Base-by-base conservation (phyloP, 2,329 filamentous ascomycete genomes). In the Verticillium tricorpus region DNA sequence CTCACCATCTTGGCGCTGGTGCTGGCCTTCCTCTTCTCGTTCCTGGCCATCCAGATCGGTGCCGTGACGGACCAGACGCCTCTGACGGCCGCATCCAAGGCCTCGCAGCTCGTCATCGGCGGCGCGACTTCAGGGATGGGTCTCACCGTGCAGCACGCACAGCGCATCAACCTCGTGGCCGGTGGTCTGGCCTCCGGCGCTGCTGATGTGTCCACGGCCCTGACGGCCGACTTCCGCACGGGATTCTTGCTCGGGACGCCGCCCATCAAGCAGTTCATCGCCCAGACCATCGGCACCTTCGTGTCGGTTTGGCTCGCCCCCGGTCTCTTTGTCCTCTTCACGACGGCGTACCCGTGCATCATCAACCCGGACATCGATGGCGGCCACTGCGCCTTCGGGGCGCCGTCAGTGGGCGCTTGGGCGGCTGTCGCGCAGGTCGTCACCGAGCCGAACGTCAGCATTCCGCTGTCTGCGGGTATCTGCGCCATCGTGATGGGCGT, bases 81-180 rank as follows among this genome's bases (percentile, higher is more conserved):
- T 0, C 77, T 90, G 2, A 89, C 87, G 3, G 86, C 88, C 3
- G 85, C 85, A 0, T 82, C 86, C 66, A 90, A 90, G 74, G 87
- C 87, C 5, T 88, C 86, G 1, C 88, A 88, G 73, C 80, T 88
- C 62, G 77, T 88, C 62, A 82, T 88, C 59, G 85, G 85, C 62
- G 84, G 79, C 59, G 83, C 82, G 11, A 86, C 84, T 5, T 80
- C 80, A 45, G 77, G 80, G 62, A 76, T 82, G 58, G 74, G 78
- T 63, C 83, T 79, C 73, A 67, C 71, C 2, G 67, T 81, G 55
- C 63, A 72, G 2, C 74, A 83, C 45, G 82, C 84, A 1, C 85
- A 87, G 70, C 77, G 77, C 50, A 78, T 88, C 71, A 88, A 88
- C 74, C 72, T 87, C 45, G 80, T 86, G 39, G 84, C 84, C 57